phyloP scores from a whole-genome alignment of 257 asterid genomes.

The Ajuga chamaepitys region DNA sequence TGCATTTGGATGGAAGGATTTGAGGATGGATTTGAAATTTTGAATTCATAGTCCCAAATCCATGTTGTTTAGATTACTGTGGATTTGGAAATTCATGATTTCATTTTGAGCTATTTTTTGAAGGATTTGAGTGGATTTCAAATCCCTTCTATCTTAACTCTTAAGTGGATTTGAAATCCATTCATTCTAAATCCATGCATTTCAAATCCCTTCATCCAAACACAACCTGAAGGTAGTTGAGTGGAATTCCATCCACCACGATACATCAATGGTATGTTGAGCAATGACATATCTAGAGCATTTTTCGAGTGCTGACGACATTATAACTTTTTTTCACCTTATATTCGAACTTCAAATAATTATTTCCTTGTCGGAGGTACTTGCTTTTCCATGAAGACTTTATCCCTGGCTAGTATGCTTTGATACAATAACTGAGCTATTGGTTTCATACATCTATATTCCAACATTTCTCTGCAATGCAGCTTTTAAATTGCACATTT shows the following conservation, averaged over 20 bases:
- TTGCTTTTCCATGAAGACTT: not conserved
- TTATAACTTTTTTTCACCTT: not conserved
- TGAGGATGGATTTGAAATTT: no score
- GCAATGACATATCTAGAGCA: not conserved
- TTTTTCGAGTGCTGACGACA: not conserved
- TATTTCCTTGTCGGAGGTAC: not conserved
- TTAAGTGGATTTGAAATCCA: no score
- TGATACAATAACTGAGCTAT: not conserved
- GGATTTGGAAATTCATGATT: no score
- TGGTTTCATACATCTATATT: constrained; percentile 3
- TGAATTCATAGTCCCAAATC: no score
- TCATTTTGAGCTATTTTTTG: no score
- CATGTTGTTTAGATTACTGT: no score
- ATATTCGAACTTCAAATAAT: not conserved
- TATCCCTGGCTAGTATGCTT: not conserved
- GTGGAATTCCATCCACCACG: not conserved
- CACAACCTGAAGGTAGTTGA: no score
- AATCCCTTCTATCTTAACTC: no score
- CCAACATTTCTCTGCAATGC: not conserved
- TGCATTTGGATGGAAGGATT: no score
- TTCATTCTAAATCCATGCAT: no score
- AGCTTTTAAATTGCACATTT: not conserved
- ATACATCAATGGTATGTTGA: not conserved
- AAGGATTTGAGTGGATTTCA: no score
- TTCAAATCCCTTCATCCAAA: no score